Base-by-base conservation (phyloP, 495 filamentous ascomycete genomes). In the Xylaria castorea region DNA sequence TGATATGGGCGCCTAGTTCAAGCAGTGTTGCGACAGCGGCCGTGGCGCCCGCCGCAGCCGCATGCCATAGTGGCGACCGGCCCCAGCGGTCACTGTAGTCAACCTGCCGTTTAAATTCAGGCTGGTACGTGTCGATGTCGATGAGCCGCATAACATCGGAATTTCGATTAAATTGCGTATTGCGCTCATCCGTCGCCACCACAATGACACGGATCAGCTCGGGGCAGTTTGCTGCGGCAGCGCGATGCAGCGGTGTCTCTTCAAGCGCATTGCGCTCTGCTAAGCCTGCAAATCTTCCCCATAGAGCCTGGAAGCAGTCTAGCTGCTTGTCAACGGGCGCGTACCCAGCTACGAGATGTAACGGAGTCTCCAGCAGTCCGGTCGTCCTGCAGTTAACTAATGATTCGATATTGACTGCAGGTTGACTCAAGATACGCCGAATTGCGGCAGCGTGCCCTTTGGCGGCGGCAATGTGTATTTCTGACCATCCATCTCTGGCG, bases 241-340 rank as follows among this genome's bases (percentile, higher is more conserved):
- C 51, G 51, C 51, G 51, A 55, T 55, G 51, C 51, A 55, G 51
- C 25, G 51, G 51, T 22, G 51, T 55, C 51, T 55, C 51, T 55
- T 55, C 51, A 27, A 55, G 22, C 5, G 51, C 51, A 27, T 55
- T 55, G 2, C 51, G 51, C 22, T 55, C 51, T 55, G 51, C 22
- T 12, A 55, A 16, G 51, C 51, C 51, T 27, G 51, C 51, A 16
- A 22, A 55, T 14, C 25, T 55, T 12, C 5, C 12, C 51, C 51
- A 55, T 27, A 55, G 51, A 55, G 25, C 51, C 51, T 55, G 51
- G 51, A 55, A 55, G 51, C 51, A 55, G 22, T 55, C 51, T 2
- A 55, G 25, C 51, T 55, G 51, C 51, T 30, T 55, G 11, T 55
- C 51, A 30, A 22, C 22, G 25, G 51, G 51, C 51, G 51, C 51